phyloP scores from a whole-genome alignment of 2,329 filamentous ascomycete species.

The Periconia sp. region DNA sequence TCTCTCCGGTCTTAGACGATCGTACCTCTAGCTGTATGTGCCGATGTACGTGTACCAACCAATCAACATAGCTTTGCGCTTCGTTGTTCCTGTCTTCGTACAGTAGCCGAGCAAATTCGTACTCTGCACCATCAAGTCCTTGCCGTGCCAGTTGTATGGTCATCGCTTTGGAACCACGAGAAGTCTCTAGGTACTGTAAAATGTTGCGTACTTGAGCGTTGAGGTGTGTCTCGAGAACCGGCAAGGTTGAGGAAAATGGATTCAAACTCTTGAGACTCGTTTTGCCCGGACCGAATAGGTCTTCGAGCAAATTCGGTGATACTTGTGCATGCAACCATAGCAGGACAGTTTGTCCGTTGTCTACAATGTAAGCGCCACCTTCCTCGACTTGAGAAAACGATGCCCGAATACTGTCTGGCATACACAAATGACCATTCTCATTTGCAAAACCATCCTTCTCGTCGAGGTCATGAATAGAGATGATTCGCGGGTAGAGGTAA shows the following conservation, averaged over 20 bases:
- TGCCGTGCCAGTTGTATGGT: conserved; percentile 90
- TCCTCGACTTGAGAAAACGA: conserved; percentile 88
- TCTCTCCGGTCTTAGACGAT: conserved; percentile 3
- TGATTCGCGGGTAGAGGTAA: conserved; percentile 93
- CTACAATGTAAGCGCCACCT: conserved; percentile 90
- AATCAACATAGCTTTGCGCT: conserved; percentile 97
- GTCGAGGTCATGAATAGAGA: conserved; percentile 85
- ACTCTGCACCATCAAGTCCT: conserved; percentile 91
- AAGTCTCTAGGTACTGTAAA: conserved; percentile 77
- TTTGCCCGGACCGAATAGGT: conserved; percentile 82
- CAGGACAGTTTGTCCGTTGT: conserved; percentile 90
- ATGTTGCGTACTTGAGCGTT: conserved; percentile 96
- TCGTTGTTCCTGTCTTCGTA: conserved; percentile 97
- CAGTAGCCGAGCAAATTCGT: conserved; percentile 88
- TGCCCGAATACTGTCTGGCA: conserved; percentile 78
- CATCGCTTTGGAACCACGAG: conserved; percentile 83
- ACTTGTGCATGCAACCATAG: conserved; percentile 93
- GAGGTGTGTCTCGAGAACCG: conserved; percentile 84
- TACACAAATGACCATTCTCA: conserved; percentile 80
- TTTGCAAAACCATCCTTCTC: conserved; percentile 92
- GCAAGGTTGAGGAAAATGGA: conserved; percentile 76
- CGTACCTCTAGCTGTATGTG: conserved; percentile 80
- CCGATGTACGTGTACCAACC: conserved; percentile 93
- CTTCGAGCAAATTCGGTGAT: conserved; percentile 84
- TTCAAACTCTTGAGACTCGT: conserved; percentile 74